Base-by-base conservation (phyloP, 169 alveolate species). In the Plasmodium fragile region DNA sequence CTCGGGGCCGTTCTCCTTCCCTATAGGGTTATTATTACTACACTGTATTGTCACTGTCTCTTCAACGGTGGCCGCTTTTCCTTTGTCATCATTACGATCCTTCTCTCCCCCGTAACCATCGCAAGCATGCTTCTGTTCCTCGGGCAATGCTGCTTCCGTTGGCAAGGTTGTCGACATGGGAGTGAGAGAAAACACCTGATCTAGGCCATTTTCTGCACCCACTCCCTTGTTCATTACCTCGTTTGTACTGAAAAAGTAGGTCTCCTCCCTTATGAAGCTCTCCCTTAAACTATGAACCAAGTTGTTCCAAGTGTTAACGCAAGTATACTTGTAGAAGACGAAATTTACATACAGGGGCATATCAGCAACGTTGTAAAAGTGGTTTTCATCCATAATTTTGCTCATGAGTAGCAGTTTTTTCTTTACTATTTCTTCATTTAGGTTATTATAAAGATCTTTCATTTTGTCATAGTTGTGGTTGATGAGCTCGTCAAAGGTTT, bases 361-460 rank as follows among this genome's bases (percentile, higher is more conserved):
- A 53, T 85, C 93, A 3, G 93, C 77, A 32, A 85, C 22, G 80
- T 73, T 85, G 30, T 75, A 85, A 8, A n/a, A 34, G 41, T 85
- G 69, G 4, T 85, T 85, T 75, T 85, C 93, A 36, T 85, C 93
- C 0, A 85, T 72, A 28, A 85, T 85, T 18, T 34, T 72, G 30
- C 84, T 85, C n/a, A 85, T 53, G 41, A 85, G 69, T 32, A 22
- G n/a, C 16, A 85, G 49, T 75, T 85, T 85, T 11, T 85, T 85
- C 28, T 85, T 85, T 73, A 73, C 84, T 11, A 85, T 77, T 75
- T 85, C 93, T 73, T 85, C 84, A 55, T 52, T 85, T 36, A 85
- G 73, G n/a, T 75, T 52, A 25, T 85, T 22, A 32, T 85, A 85
- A 18, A 85, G 70, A 11, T 75, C 80, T 49, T 85, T 72, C 30